A percentile compares a stretch with the other conserved stretches of the same genome.
These are phyloP conservation scores for Tetrapisispora iriomotensis DNA, from an alignment of 805 yeast species.

Conservation along the genomic window DNA sequence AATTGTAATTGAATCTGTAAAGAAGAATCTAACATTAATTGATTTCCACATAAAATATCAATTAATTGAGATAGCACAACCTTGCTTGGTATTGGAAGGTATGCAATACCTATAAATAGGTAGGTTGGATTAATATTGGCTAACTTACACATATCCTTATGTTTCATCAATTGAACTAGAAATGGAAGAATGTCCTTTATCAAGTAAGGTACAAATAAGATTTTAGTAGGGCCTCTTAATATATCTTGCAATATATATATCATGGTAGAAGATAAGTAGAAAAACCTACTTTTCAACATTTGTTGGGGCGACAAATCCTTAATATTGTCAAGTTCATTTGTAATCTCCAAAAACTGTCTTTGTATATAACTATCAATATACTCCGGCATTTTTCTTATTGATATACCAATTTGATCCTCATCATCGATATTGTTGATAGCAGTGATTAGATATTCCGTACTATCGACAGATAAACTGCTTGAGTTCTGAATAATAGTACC, in stretches of 20 bases:
- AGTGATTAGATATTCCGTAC: background rate
- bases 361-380: constrained; percentile 32
- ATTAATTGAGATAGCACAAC: constrained; percentile 36
- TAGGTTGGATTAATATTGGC: constrained; percentile 48
- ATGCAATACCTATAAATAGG: constrained; percentile 38
- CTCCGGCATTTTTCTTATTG: constrained; percentile 25
- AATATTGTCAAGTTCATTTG: constrained; percentile 29
- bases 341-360: constrained; percentile 37
- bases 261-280: constrained; percentile 55
- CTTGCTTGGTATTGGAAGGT: constrained; percentile 34
- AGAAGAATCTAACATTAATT: constrained; percentile 33
- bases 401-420: constrained; percentile 28
- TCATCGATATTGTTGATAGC: constrained; percentile 4
- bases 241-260: constrained; percentile 49
- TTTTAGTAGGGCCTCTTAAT: constrained; percentile 44
- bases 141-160: constrained; percentile 74
- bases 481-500: constrained; percentile 20
- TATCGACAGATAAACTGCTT: constrained; percentile 15
- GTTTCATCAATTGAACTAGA: constrained; percentile 48
- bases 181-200: constrained; percentile 54
- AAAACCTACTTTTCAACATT: constrained; percentile 48
- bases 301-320: constrained; percentile 41
- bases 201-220: constrained; percentile 44
- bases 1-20: constrained; percentile 59
- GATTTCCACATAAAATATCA: constrained; percentile 35